Base-by-base conservation (phyloP, 1,284 basidiomycete genomes). In the Sanguinoderma infundibulare region DNA sequence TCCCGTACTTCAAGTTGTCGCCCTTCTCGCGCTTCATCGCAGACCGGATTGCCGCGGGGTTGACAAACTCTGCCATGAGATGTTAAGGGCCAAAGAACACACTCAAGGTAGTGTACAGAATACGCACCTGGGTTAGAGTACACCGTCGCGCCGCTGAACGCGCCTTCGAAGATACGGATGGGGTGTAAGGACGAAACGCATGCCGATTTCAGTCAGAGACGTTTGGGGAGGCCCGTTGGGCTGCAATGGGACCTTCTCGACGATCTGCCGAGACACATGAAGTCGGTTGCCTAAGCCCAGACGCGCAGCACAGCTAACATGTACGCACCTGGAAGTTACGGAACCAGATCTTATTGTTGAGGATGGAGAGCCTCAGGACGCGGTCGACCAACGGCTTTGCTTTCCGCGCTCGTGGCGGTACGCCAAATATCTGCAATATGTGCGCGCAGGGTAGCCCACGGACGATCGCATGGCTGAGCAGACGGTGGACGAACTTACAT, bases 301-400 rank as follows among this genome's bases (percentile, higher is more conserved):
- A 15, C 10, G 26, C 28, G 32, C 26, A n/a, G n/a, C n/a, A 7
- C 32, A 5, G 28, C 28, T 10, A 28, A 28, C n/a, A 28, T 20
- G 26, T 30, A 74, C 78, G 66, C 38, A 92, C 93, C 84, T 99
- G 97, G 81, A 93, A 99, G 78, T 98, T 98, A 67, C 98, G 88
- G 84, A 99, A 98, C 98, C 98, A 99, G 68, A 99, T 95, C 76
- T 98, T 98, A 74, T 87, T 87, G 81, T 99, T 98, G 44, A 98
- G 84, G 55, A 99, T 85, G 22, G 96, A 98, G 77, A 99, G 99
- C 49, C 95, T 94, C 65, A 99, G 85, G 71, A 99, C 89, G 73
- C 99, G 98, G 78, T 99, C 98, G 70, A 99, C 88, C 78, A 99
- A 99, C 1, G 98, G 98, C 77, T 99, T 99, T 14, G 95, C 87